phyloP scores from a whole-genome alignment of 2,329 filamentous ascomycete genomes.

The Nannizziopsis arthrosporioides region DNA sequence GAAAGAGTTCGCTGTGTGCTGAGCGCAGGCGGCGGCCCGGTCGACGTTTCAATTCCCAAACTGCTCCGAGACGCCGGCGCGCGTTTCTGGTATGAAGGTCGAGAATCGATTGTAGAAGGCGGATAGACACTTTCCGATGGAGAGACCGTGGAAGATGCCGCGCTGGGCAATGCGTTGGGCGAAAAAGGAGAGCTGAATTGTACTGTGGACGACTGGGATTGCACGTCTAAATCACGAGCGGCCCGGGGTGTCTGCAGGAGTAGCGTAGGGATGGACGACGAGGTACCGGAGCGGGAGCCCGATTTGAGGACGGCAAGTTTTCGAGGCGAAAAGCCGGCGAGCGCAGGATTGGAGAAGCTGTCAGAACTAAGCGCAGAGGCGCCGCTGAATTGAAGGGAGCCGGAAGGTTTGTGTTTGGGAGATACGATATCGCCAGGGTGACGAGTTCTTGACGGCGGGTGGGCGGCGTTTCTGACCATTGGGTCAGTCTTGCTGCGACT shows the following conservation, averaged over 20 bases:
- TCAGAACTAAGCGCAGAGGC: slow-evolving; percentile 18
- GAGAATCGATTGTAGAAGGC: slow-evolving; percentile 17
- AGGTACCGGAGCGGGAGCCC: slow-evolving; percentile 10
- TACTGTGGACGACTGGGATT: slow-evolving; percentile 13
- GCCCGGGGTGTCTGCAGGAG: slow-evolving; percentile 17
- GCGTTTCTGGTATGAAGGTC: slow-evolving; percentile 21
- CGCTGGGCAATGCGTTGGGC: slow-evolving; percentile 9
- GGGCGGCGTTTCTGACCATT: slow-evolving; percentile 7
- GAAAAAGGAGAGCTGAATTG: slow-evolving; percentile 31
- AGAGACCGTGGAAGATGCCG: slow-evolving; percentile 11
- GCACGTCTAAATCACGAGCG: slow-evolving; percentile 23
- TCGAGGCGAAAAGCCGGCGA: slow-evolving; percentile 20
- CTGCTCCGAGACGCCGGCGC: slow-evolving; percentile 39
- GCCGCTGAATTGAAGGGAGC: slow-evolving; percentile 14
- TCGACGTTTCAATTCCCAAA: slow-evolving; percentile 40
- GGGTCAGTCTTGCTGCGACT: slow-evolving; percentile 13
- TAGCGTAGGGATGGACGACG: slow-evolving; percentile 9
- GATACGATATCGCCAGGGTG: slow-evolving; percentile 15
- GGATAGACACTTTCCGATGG: slow-evolving; percentile 11
- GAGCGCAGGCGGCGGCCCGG: slow-evolving; percentile 42
- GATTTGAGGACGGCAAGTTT: slow-evolving; percentile 18
- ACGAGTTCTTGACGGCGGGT: slow-evolving; percentile 2
- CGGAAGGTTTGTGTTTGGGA: slow-evolving; percentile 15
- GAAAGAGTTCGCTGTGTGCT: slow-evolving; percentile 33
- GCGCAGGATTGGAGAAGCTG: slow-evolving; percentile 20